Base-by-base conservation (phyloP, 78 protist genomes). In the Dictyostelium purpureum region DNA sequence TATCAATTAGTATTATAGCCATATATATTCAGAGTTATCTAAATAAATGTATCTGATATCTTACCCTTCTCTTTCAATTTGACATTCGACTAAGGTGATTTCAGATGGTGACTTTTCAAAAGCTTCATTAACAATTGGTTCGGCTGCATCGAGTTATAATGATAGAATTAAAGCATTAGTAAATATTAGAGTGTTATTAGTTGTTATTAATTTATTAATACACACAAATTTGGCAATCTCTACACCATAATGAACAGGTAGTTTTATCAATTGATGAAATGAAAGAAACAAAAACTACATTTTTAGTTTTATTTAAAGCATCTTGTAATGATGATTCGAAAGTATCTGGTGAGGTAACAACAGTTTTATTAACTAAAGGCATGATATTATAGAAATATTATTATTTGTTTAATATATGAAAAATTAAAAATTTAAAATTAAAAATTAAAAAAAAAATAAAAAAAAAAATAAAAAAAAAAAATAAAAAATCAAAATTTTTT, bases 1-100 rank as follows among this genome's bases (percentile, higher is more conserved):
- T 35, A 40, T 33, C 21, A 56, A 52, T 28, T 5, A 16, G 26
- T 21, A 42, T 5, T 42, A 6, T 16, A 21, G 21, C n/a, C 38
- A 37, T n/a, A 9, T 28, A 35, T n/a, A 0, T 76, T 31, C 16
- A 21, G 19, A 19, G 4, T 18, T 12, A 2, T 61, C 6, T 6
- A 43, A 40, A 54, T 2, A 26, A 18, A 2, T 6, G 5, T 47
- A 21, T 18, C 19, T 0, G 6, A n/a, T 61, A 24, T 28, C 16
- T 79, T 70, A 63, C 71, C 92, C 92, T 18, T 85, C 92, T 85
- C 82, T 85, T 74, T 37, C 61, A 61, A 85, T 85, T 61, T 63
- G 56, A 49, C 92, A 85, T 49, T 85, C 77, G 21, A 85, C 74
- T 7, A 71, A n/a, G 33, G 33, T 21, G 6, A 75, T 33, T 9